A percentile compares a stretch with the other conserved stretches of the same genome.
Conservation (phyloP, 495 filamentous ascomycete genomes). For the Penicilliopsis zonata region DNA sequence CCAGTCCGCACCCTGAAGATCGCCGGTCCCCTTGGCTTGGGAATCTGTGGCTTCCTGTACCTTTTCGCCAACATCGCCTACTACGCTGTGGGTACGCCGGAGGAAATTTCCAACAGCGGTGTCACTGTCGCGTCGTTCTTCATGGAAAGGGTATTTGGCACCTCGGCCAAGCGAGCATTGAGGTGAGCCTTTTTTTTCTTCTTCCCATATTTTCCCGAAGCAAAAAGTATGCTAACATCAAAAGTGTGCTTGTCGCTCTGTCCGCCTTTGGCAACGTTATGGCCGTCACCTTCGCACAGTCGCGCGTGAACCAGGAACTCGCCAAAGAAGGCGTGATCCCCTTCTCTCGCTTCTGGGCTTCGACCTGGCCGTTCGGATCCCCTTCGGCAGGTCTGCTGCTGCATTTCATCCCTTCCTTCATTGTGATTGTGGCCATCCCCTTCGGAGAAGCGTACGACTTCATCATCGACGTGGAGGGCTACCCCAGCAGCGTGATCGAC, state of each 20-base stretch:
- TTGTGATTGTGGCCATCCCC: conserved; percentile 50
- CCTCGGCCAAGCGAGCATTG: conserved; percentile 12
- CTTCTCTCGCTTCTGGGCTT: conserved; percentile 45
- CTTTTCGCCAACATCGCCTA: conserved; percentile 57
- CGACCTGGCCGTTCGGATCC: conserved; percentile 50
- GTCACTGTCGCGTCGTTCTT: conserved; percentile 54
- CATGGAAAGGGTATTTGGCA: conserved; percentile 51
- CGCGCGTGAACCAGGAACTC: conserved; percentile 52
- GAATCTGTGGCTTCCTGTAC: conserved; percentile 47
- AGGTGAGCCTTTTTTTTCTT: conserved; percentile 28
- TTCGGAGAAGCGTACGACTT: conserved; percentile 54
- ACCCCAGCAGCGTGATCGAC: conserved; percentile 46
- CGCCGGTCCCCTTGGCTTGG: conserved; percentile 44
- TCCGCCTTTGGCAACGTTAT: conserved; percentile 60
- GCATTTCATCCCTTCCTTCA: conserved; percentile 50
- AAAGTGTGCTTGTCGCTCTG: conserved; percentile 40
- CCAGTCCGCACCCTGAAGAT: conserved; percentile 53
- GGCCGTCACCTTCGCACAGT: conserved; percentile 55
- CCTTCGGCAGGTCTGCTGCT: conserved; percentile 49
- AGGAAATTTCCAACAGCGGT: conserved; percentile 50
- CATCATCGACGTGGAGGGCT: conserved; percentile 56
- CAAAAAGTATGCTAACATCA: not conserved
- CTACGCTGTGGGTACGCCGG: conserved; percentile 48
- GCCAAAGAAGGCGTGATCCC: conserved; percentile 56
- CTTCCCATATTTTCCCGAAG: conserved; percentile 10